Percentiles rank a stretch among this genome's conserved stretches.
Evolutionary conservation across 495 filamentous ascomycete species (phyloP).

Genomic region (Hypoxylon lenormandii): DNA sequence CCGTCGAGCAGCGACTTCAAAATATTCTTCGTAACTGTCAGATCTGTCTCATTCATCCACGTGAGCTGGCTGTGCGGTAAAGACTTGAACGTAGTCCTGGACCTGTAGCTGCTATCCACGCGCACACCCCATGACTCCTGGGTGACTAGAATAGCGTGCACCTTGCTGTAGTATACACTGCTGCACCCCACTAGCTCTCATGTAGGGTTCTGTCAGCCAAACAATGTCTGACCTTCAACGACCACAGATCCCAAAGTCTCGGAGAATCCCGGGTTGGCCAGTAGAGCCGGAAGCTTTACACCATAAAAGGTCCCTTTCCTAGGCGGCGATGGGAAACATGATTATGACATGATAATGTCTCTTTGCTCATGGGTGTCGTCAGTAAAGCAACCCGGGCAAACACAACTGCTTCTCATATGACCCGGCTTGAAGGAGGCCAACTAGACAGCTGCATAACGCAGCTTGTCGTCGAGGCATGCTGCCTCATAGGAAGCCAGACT

Average conservation of each 20-base stretch:
- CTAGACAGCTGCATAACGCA: slow-evolving; percentile 7
- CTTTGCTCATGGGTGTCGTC: slow-evolving; percentile 9
- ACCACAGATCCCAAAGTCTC: slow-evolving; percentile 14
- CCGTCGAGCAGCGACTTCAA: slow-evolving; percentile 8
- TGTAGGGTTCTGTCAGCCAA: slow-evolving; percentile 1
- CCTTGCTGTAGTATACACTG: slow-evolving; percentile 4
- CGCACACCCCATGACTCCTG: not conserved
- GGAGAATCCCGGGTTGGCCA: slow-evolving; percentile 1
- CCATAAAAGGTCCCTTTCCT: slow-evolving; percentile 5
- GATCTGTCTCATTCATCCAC: slow-evolving; percentile 11
- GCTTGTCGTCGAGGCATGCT: slow-evolving; percentile 10
- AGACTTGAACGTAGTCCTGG: slow-evolving; percentile 7
- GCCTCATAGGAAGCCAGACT: slow-evolving; percentile 62
- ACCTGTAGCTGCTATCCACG: slow-evolving; percentile 4
- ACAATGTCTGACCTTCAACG: slow-evolving; percentile 1
- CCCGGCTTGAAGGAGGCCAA: not conserved
- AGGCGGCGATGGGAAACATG: not conserved
- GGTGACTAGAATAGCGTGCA: slow-evolving; percentile 1
- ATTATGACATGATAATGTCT: slow-evolving; percentile 5
- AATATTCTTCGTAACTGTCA: not conserved
- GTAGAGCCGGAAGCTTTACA: not conserved
- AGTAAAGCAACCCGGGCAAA: slow-evolving; percentile 9
- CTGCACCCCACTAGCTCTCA: not conserved
- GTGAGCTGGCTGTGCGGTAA: not conserved
- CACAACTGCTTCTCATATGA: slow-evolving; percentile 17